A percentile compares a stretch with the other conserved stretches of the same genome.
Evolutionary conservation across 257 asterid species (phyloP).

Genomic region (Plectranthus barbatus): DNA sequence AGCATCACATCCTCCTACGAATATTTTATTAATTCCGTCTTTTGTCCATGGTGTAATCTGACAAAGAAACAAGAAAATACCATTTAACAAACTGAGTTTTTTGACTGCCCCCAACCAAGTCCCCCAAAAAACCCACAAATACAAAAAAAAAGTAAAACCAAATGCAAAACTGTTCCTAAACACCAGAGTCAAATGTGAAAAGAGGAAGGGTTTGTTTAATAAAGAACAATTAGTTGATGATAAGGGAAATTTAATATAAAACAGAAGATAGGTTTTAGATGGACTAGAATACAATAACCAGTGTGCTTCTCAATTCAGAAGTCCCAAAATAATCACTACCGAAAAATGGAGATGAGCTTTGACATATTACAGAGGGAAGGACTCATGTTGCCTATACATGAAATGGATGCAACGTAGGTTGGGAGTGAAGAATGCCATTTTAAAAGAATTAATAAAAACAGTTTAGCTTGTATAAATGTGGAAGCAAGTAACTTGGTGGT

Average conservation of each 20-base stretch:
- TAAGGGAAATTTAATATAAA: not conserved
- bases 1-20: slow-evolving; percentile 79
- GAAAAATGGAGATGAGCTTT: not conserved
- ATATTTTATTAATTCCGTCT: slow-evolving; percentile 90
- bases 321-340: not conserved
- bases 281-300: no score
- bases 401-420: not conserved
- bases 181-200: not conserved
- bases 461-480: not conserved
- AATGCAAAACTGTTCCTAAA: not conserved
- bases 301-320: no score
- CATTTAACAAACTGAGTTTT: not conserved
- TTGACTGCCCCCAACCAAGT: not conserved
- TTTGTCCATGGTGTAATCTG: slow-evolving; percentile 86
- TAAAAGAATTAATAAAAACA: not conserved
- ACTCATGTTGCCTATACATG: not conserved
- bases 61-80: slow-evolving; percentile 28
- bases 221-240: not conserved
- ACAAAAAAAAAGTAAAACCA: not conserved
- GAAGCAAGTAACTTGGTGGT: not conserved
- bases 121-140: not conserved
- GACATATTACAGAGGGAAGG: not conserved
- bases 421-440: not conserved
- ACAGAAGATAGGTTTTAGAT: not conserved
- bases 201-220: not conserved